A percentile compares a stretch with the other conserved stretches of the same genome.
phyloP scores from a whole-genome alignment of 495 filamentous ascomycete species.

The Penicillium lividum region DNA sequence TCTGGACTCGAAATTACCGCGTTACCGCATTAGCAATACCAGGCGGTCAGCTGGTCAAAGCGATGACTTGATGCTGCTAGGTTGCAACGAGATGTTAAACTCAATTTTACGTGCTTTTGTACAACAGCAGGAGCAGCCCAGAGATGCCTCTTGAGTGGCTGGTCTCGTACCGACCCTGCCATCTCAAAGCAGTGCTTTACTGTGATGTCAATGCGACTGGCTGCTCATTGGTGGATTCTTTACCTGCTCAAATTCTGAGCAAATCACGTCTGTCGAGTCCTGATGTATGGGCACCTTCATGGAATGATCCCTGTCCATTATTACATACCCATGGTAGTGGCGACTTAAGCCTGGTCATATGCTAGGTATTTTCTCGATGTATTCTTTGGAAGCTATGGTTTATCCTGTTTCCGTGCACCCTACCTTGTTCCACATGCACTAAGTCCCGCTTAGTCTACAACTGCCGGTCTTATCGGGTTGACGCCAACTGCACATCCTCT shows the following conservation, averaged over 20 bases:
- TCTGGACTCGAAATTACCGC: too few species aligned
- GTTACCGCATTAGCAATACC: too few species aligned
- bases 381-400: background rate
- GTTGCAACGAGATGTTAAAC: too few species aligned
- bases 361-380: background rate
- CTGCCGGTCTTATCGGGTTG: background rate
- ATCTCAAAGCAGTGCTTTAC: too few species aligned
- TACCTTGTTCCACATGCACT: background rate
- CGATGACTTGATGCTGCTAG: too few species aligned
- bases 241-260: too few species aligned
- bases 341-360: background rate
- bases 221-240: background rate
- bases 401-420: background rate
- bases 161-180: too few species aligned
- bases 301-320: background rate
- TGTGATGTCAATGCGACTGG: too few species aligned
- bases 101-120: too few species aligned
- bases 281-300: background rate
- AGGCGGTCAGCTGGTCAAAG: too few species aligned
- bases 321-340: background rate
- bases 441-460: background rate
- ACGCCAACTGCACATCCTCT: background rate
- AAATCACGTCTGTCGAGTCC: background rate
- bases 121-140: too few species aligned
- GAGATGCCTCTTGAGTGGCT: too few species aligned